Evolutionary conservation across 768 basidiomycete genomes (phyloP).

Genomic region (Suillus subalutaceus): DNA sequence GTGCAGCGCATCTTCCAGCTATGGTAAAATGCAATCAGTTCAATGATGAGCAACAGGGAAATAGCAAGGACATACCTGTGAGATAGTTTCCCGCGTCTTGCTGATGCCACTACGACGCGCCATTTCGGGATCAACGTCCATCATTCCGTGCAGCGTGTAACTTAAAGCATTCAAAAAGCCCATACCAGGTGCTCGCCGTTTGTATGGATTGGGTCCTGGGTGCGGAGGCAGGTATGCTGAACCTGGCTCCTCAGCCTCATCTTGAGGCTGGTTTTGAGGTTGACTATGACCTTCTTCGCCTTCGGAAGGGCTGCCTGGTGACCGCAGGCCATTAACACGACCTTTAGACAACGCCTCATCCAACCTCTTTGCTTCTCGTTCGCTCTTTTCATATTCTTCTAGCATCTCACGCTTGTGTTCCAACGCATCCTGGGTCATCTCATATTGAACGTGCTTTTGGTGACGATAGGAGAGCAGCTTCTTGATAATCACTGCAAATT

Average conservation of each 20-base stretch:
- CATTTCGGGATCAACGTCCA: constrained; percentile 98
- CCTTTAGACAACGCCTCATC: constrained; percentile 83
- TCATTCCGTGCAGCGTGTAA: constrained; percentile 96
- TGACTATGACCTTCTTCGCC: constrained; percentile 27
- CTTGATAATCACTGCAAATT: constrained; percentile 95
- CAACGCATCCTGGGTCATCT: constrained; percentile 92
- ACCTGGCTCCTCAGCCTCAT: constrained; percentile 44
- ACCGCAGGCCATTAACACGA: constrained; percentile 36
- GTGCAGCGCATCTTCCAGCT: constrained; percentile 97
- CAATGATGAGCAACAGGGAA: constrained; percentile 14
- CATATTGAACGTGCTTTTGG: constrained; percentile 97
- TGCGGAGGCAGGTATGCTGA: constrained; percentile 71
- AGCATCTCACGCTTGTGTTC: constrained; percentile 83
- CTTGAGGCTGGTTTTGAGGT: constrained; percentile 21
- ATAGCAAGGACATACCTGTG: constrained; percentile 63
- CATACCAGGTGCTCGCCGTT: constrained; percentile 72
- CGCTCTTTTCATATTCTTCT: constrained; percentile 90
- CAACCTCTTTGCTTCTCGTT: constrained; percentile 85
- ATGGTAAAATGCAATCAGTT: constrained; percentile 22
- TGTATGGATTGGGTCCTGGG: constrained; percentile 74
- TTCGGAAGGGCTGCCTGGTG: constrained; percentile 29
- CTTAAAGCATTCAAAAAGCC: constrained; percentile 89
- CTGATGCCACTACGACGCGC: constrained; percentile 91
- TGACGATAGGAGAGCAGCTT: constrained; percentile 92
- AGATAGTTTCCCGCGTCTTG: constrained; percentile 92